Base-by-base conservation (phyloP, 2,329 filamentous ascomycete genomes). In the Xylaria sp. region DNA sequence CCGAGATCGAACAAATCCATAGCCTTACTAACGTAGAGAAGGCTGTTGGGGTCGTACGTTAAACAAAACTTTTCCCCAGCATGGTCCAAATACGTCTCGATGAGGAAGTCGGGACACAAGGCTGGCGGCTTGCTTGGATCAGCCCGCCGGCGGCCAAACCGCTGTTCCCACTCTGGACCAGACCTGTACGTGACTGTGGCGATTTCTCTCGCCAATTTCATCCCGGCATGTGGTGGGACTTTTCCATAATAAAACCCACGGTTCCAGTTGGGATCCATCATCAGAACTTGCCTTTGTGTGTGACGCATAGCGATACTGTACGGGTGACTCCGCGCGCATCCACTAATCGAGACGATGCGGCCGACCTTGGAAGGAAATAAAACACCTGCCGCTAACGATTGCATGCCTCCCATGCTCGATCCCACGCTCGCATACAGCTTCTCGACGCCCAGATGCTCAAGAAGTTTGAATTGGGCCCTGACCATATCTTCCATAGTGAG, bases 231-330 rank as follows among this genome's bases (percentile, higher is more conserved):
- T 0, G 95, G 95, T 2, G 95, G 95, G 6, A 99, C 87, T 41
- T 83, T 80, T 71, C 89, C 90, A 74, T 97, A 96, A 81, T 98
- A 98, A 79, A 94, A 96, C 1, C 95, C 95, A 35, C 95, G 87
- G 68, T 92, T 91, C 95, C 95, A 99, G 72, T 96, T 93, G 2
- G 93, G 93, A 72, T 99, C 95, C 90, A 97, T 97, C 93, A 99
- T 98, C 48, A 99, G 85, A 1, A 97, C 95, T 79, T 98, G 95
- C 27, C 95, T 88, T 78, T 99, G 95, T 0, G 94, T 97, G 78
- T 99, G 95, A 55, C 95, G 88, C 94, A 99, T 97, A 33, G 95
- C 95, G 74, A 99, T 97, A 76, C 93, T 96, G 80, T 99, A 99
- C 0, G 95, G 95, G 75, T 99, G 95, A 69, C 91, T 96, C 66